phyloP scores from a whole-genome alignment of 192 early-diverging fungal species.

The Podila epicladia region DNA sequence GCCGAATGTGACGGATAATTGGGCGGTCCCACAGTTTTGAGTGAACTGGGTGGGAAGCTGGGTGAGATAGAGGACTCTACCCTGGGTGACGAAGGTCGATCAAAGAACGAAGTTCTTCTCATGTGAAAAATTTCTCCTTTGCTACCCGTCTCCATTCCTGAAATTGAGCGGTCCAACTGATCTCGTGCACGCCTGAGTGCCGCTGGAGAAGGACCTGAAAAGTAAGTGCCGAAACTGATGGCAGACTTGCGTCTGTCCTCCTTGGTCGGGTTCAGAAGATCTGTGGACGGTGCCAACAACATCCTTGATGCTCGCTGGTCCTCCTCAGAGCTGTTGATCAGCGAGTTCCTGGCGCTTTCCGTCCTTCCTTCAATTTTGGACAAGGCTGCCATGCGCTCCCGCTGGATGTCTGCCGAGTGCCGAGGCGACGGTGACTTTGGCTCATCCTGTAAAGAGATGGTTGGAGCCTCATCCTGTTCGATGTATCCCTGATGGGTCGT shows the following conservation, averaged over 20 bases:
- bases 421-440: not conserved
- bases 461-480: not conserved
- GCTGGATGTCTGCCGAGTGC: not conserved
- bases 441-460: not conserved
- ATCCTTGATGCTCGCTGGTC: not conserved
- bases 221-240: conserved; percentile 45
- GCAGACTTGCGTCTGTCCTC: conserved; percentile 46
- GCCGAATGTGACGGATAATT: not conserved
- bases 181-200: conserved; percentile 14
- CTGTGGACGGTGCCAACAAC: not conserved
- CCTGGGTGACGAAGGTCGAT: conserved; percentile 14
- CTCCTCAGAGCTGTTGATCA: not conserved
- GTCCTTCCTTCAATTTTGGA: not conserved
- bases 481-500: not conserved
- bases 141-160: conserved; percentile 20
- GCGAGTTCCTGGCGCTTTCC: not conserved
- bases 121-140: conserved; percentile 38
- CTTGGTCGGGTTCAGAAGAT: conserved; percentile 6
- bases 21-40: not conserved
- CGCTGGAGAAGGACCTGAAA: conserved; percentile 10
- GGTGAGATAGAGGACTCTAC: conserved; percentile 7
- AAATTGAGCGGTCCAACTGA: conserved; percentile 11
- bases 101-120: conserved; percentile 28
- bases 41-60: not conserved
- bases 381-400: not conserved